Base-by-base conservation (phyloP, 192 early-diverging fungal genomes). In the Spizellomyces sp. region DNA sequence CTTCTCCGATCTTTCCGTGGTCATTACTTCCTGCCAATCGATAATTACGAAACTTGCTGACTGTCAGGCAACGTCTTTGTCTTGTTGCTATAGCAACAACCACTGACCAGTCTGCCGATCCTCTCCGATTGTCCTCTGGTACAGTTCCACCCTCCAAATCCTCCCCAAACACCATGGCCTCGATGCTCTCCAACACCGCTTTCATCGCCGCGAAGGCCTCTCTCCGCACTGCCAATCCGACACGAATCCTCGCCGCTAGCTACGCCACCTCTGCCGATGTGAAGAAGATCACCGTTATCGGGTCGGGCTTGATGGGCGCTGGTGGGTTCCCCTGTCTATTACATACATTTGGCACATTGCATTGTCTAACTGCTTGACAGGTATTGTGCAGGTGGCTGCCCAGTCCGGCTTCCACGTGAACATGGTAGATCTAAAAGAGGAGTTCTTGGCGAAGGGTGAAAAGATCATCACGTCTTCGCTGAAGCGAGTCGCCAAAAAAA, bases 401-500 rank as follows among this genome's bases (percentile, higher is more conserved):
- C 90, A 91, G 67, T 75, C 87, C 70, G 85, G 88, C 22, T 91
- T 86, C 82, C 75, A 87, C 10, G 95, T 98, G 45, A 94, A 91
- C 15, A 90, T 95, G 87, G 91, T 95, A 10, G 95, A 98, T 75
- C 81, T 93, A 45, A 87, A 77, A 66, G 75, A 88, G 6, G 87
- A 87, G 45, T 86, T 87, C 7, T 73, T 96, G 50, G 81, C 86
- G 48, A 94, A 93, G 68, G 94, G 96, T 54, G 77, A 87, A 71
- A 81, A 86, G 45, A 94, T 95, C 76, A 96, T 98, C 79, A 64
- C 71, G 22, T 80, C 90, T n/a, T 96, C 96, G 5, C 83, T 98
- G 50, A 78, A 80, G 66, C 90, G 96, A 10, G 87, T 96, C 4
- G 96, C 94, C 60, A 95, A 94, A 79, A 96, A 95, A 82, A 90